A percentile compares a stretch with the other conserved stretches of the same genome.
These are phyloP conservation scores for Cutaneotrichosporon dermatis DNA, from an alignment of 1,284 basidiomycete species.

Conservation along the genomic window DNA sequence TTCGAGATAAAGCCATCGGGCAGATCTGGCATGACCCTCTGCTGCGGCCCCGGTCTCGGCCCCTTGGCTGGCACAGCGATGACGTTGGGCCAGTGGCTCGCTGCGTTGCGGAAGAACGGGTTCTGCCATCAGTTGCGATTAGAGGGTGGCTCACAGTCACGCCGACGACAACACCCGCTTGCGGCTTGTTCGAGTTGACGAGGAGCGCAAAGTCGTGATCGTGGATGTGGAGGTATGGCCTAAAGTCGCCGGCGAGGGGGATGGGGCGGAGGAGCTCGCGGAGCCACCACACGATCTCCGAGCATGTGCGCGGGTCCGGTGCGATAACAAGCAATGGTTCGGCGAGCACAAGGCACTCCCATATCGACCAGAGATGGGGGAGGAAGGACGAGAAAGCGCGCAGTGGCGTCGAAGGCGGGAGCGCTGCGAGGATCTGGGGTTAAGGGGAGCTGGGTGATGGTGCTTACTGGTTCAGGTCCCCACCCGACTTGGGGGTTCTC, in stretches of 20 bases:
- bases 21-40: conserved; percentile 46
- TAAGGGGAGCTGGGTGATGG: not conserved
- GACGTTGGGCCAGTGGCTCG: conserved; percentile 88
- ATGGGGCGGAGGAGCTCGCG: conserved; percentile 86
- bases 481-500: conserved; percentile 63
- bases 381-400: conserved; percentile 69
- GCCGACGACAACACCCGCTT: conserved; percentile 76
- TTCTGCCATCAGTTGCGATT: conserved; percentile 52
- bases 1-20: conserved; percentile 69
- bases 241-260: conserved; percentile 75
- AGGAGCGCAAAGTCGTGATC: conserved; percentile 74
- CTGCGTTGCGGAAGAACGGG: conserved; percentile 83
- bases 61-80: conserved; percentile 42
- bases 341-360: conserved; percentile 83
- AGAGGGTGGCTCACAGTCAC: conserved; percentile 58
- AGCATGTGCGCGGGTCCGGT: conserved; percentile 68
- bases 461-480: not conserved
- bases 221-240: conserved; percentile 94
- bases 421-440: conserved; percentile 68
- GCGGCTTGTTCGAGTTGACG: conserved; percentile 78
- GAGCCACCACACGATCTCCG: conserved; percentile 82
- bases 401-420: conserved; percentile 66
- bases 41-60: conserved; percentile 14
- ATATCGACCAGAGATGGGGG: conserved; percentile 81
- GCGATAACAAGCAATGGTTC: conserved; percentile 86